Evolutionary conservation across 306 rosid species (phyloP), one percentile per base, ranked within the genome.

Genomic region (Abrus precatorius): DNA sequence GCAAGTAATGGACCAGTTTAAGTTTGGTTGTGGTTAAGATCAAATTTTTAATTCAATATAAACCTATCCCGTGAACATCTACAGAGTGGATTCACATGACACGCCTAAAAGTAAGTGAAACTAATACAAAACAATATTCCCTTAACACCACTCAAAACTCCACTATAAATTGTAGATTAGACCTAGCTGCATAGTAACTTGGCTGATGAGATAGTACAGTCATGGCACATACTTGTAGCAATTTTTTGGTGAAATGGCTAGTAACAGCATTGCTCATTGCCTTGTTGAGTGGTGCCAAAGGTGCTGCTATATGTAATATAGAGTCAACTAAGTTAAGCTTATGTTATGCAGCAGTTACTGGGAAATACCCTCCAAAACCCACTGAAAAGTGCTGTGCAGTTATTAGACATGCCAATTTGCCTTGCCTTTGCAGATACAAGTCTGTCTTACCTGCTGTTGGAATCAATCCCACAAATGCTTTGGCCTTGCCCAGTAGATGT

Each of bases 341-440:
- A 9, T 94, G 98, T 72, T 85, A 70, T 9, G 78, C 79, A 1
- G 96, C 97, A 3, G 81, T 90, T 48, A 87, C 74, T 1, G 93
- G 95, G 38, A 47, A 32, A 6, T 11, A 81, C 8, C 90, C 91
- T 0, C 87, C 82, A 3, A 86, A 77, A 5, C 97, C 98, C 0
- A 63, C 69, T 1, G 9, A 48, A 27, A 62, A 41, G 13, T 94
- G 98, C 27, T 92, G 98, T 13, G 62, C 8, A 1, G 64, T 90
- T 9, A 41, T 92, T 9, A 80, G 34, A 40, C 44, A 48, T 27
- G 89, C 88, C 66, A 56, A 92, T 84, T 77, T 89, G 67, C 61
- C 85, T 50, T 92, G 97, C 74, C 87, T 94, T 48, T 90, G 98
- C 80, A 38, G n/a, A 1, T 87, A 63, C 90, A 89, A 84, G 84